Evolutionary conservation across 306 rosid genomes (phyloP).

Genomic region (Gynostemma pentaphyllum): DNA sequence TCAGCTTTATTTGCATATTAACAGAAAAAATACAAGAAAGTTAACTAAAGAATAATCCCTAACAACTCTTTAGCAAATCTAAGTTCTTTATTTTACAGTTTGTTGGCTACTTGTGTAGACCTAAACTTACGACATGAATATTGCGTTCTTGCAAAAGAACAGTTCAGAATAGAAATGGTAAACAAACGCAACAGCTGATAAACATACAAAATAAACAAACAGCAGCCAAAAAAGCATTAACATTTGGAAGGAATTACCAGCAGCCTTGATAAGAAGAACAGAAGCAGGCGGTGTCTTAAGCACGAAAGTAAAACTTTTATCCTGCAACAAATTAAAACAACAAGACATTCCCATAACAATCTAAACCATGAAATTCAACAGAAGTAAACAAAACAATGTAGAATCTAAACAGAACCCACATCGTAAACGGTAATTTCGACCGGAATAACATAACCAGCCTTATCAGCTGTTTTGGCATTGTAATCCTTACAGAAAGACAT

Average conservation of each 20-base stretch:
- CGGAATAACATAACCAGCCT: slow-evolving; percentile 89
- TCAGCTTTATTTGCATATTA: background rate
- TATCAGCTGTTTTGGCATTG: slow-evolving; percentile 91
- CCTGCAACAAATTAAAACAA: slow-evolving; percentile 26
- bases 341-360: background rate
- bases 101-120: background rate
- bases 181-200: background rate
- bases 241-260: slow-evolving; percentile 41
- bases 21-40: background rate
- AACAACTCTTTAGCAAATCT: background rate
- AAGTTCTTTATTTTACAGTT: background rate
- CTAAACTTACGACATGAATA: background rate
- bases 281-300: slow-evolving; percentile 98
- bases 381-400: background rate
- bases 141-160: background rate
- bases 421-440: slow-evolving; percentile 95
- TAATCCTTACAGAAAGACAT: slow-evolving; percentile 98
- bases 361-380: background rate
- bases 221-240: slow-evolving; percentile 12
- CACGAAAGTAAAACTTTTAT: slow-evolving; percentile 87
- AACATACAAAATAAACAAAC: background rate
- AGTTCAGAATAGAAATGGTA: background rate
- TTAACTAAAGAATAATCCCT: too few species aligned
- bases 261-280: slow-evolving; percentile 88
- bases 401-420: slow-evolving; percentile 31